A percentile compares a stretch with the other conserved stretches of the same genome.
Evolutionary conservation across 192 early-diverging fungal genomes (phyloP).

Genomic region (Rhizophagus sp.): DNA sequence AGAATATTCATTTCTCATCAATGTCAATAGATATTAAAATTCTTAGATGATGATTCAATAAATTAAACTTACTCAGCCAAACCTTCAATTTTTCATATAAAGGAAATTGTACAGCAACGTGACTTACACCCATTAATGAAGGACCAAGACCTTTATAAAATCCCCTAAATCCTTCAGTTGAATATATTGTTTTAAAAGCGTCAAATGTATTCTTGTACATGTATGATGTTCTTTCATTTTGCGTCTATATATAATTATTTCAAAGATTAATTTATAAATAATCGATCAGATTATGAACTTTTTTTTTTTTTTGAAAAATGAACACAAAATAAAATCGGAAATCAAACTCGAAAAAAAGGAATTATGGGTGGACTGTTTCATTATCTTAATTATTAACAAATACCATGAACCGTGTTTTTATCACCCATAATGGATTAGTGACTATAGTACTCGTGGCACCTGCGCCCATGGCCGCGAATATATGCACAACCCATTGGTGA

Average conservation of each 20-base stretch:
- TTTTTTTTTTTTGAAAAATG: not conserved
- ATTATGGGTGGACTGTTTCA: not conserved
- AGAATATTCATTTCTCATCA: not conserved
- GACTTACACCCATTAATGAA: slow-evolving; percentile 88
- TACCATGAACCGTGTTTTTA: slow-evolving; percentile 89
- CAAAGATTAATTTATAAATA: slow-evolving; percentile 22
- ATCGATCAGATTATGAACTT: slow-evolving; percentile 12
- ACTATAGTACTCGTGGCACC: slow-evolving; percentile 73
- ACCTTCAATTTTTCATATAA: slow-evolving; percentile 90
- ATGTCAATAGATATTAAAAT: too few species aligned
- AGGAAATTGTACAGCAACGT: slow-evolving; percentile 95
- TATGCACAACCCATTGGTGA: slow-evolving; percentile 59
- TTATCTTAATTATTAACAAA: slow-evolving; percentile 11
- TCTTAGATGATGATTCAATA: not conserved
- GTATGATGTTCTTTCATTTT: slow-evolving; percentile 70
- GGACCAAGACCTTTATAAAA: slow-evolving; percentile 93
- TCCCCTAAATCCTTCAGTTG: slow-evolving; percentile 74
- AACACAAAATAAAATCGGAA: not conserved
- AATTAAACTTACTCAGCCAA: slow-evolving; percentile 49
- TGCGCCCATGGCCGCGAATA: slow-evolving; percentile 85
- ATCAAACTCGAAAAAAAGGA: not conserved
- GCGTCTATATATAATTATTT: slow-evolving; percentile 56
- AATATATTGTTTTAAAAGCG: slow-evolving; percentile 76
- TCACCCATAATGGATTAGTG: slow-evolving; percentile 92
- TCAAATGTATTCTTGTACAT: slow-evolving; percentile 81